Base-by-base conservation (phyloP, 2,329 filamentous ascomycete species). In the Albifimbria verrucaria region DNA sequence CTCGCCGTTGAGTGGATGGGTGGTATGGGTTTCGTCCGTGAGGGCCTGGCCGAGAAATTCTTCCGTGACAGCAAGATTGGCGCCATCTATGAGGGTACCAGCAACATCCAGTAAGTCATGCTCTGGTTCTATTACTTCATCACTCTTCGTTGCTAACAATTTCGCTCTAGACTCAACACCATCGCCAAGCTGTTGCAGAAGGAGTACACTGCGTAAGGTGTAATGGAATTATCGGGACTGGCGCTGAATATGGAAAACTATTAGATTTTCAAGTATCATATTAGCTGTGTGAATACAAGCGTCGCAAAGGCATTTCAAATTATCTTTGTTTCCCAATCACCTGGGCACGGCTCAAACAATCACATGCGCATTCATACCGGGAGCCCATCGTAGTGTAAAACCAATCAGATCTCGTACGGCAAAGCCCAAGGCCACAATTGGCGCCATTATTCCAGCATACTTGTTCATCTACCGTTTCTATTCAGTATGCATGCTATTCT, bases 1-100 rank as follows among this genome's bases (percentile, higher is more conserved):
- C 81, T 89, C 48, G 94, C 93, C 0, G 85, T 99, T 24, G 94
- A 99, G 76, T 99, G 94, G 94, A 97, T 97, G 93, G 94, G 94
- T 47, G 94, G 94, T 56, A 97, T 99, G 94, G 94, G 94, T 45
- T 99, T 99, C 65, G 94, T 99, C 17, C 80, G 94, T 44, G 94
- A 99, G 72, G 94, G 94, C 0, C 85, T 96, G 54, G 94, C 94
- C 1, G 94, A 99, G 84, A 99, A 99, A 84, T 97, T 88, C 77
- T 99, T 88, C 81, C 82, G 94, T 46, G 94, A 99, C 71, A 94
- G 89, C 80, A 99, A 97, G 87, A 99, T 99, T 66, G 94, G 94
- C 10, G 92, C 92, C 59, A 97, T 97, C 62, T 97, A 97, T 70
- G 93, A 97, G 77, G 94, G 94, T 26, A 92, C 89, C 52, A 91